Evolutionary conservation across 352 stramenopile genomes (phyloP).

Genomic region (Globisporangium rhizosaccharum): DNA sequence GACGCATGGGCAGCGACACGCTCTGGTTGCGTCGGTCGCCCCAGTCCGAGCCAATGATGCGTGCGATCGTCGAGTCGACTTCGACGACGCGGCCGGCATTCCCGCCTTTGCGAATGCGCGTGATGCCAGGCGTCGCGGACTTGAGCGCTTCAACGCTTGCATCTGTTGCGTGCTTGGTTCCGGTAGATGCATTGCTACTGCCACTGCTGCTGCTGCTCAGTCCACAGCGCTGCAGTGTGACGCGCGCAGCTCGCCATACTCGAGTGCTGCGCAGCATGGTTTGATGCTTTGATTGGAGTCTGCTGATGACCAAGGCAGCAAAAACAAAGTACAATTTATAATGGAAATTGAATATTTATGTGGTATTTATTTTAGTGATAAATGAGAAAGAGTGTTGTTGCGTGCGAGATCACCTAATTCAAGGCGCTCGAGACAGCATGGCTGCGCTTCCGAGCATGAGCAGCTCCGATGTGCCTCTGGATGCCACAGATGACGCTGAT

Average conservation of each 20-base stretch:
- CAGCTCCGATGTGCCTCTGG: neutral
- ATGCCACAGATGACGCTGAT: too few species aligned
- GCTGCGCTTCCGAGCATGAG: neutral
- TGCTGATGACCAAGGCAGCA: neutral
- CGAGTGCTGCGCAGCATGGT: conserved; percentile 3
- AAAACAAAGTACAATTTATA: neutral
- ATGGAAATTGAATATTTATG: neutral
- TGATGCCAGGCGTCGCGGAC: conserved; percentile 22
- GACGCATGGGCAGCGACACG: conserved; percentile 59
- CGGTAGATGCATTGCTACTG: neutral
- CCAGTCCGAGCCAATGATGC: conserved; percentile 74
- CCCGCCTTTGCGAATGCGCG: conserved; percentile 27
- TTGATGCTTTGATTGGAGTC: neutral
- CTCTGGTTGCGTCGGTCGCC: conserved; percentile 58
- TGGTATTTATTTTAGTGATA: neutral
- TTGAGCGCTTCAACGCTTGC: conserved; percentile 6
- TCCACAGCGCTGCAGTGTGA: neutral
- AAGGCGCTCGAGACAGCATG: neutral
- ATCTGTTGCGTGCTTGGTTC: neutral
- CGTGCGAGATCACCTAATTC: neutral
- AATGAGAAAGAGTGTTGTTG: too few species aligned
- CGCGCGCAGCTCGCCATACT: neutral
- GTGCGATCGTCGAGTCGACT: conserved; percentile 50
- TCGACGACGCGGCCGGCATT: conserved; percentile 32
- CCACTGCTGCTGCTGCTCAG: neutral